These are phyloP conservation scores for Monocercomonoides exilis DNA, from an alignment of 78 protist species.

Conservation along the genomic window DNA sequence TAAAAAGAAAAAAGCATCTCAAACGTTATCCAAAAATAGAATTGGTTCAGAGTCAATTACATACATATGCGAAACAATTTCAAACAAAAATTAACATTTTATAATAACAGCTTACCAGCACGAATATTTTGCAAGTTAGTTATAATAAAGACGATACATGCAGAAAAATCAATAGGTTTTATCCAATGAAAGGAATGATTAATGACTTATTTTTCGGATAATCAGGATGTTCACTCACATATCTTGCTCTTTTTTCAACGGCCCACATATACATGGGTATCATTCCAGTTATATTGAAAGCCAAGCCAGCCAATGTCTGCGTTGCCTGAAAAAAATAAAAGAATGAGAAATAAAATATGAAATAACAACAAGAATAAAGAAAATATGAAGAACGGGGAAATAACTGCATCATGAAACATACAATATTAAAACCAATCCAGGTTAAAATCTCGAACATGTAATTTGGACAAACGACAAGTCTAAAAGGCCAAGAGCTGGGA, in stretches of 20 bases:
- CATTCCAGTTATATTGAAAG: conserved; percentile 59
- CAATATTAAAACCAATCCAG: conserved; percentile 57
- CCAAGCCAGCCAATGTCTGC: background rate
- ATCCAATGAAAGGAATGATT: background rate
- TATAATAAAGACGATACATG: too few species aligned
- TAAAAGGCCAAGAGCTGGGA: conserved; percentile 52
- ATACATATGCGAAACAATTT: too few species aligned
- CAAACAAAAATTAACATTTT: too few species aligned
- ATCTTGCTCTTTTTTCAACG: conserved; percentile 46
- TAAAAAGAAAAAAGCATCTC: too few species aligned
- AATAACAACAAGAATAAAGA: too few species aligned
- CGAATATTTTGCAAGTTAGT: too few species aligned
- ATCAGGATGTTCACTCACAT: conserved; percentile 38
- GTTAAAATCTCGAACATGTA: conserved; percentile 60
- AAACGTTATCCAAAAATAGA: too few species aligned
- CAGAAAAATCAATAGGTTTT: too few species aligned
- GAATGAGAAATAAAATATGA: too few species aligned
- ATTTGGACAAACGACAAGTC: conserved; percentile 65
- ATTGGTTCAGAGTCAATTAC: too few species aligned
- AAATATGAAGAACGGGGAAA: too few species aligned
- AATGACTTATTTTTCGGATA: conserved; percentile 32
- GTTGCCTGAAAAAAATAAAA: conserved; percentile 20
- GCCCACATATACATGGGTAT: conserved; percentile 74
- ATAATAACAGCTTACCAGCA: too few species aligned
- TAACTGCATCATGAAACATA: background rate